A percentile compares a stretch with the other conserved stretches of the same genome.
phyloP scores from a whole-genome alignment of 140 eudicot species.

The Cichorium intybus region DNA sequence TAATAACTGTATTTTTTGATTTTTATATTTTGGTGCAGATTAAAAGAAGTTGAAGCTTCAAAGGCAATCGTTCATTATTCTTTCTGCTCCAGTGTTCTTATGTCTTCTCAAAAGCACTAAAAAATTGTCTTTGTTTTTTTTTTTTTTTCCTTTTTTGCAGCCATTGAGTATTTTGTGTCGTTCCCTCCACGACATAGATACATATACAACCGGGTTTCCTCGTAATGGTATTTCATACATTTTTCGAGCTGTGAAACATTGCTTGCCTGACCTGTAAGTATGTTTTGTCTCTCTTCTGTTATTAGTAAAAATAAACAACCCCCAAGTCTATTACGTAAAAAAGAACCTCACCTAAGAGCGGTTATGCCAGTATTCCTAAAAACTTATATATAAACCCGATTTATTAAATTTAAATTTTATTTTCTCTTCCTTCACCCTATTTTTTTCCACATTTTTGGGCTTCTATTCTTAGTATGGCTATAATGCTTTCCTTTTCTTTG shows the following conservation, averaged over 20 bases:
- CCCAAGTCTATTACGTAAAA: too few species aligned
- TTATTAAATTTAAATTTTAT: too few species aligned
- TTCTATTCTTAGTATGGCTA: too few species aligned
- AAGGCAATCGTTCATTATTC: constrained; percentile 45
- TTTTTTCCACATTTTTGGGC: too few species aligned
- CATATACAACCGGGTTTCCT: constrained; percentile 87
- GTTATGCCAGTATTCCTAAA: too few species aligned
- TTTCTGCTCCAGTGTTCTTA: background rate
- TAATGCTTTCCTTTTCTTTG: too few species aligned
- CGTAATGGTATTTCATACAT: constrained; percentile 65
- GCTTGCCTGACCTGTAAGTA: constrained; percentile 93
- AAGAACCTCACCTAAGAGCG: too few species aligned
- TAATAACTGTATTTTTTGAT: constrained; percentile 8
- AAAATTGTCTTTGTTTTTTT: background rate
- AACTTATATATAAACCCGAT: too few species aligned
- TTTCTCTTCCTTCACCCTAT: too few species aligned
- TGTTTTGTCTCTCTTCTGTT: background rate
- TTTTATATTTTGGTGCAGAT: constrained; percentile 42
- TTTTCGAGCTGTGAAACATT: constrained; percentile 78
- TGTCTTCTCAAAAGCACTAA: too few species aligned
- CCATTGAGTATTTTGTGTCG: constrained; percentile 84
- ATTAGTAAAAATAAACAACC: background rate
- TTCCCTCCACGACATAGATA: constrained; percentile 83
- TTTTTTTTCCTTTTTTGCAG: constrained; percentile 45
- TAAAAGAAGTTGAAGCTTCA: constrained; percentile 59